Base-by-base conservation (phyloP, 768 basidiomycete species). In the Mycena latifolia region DNA sequence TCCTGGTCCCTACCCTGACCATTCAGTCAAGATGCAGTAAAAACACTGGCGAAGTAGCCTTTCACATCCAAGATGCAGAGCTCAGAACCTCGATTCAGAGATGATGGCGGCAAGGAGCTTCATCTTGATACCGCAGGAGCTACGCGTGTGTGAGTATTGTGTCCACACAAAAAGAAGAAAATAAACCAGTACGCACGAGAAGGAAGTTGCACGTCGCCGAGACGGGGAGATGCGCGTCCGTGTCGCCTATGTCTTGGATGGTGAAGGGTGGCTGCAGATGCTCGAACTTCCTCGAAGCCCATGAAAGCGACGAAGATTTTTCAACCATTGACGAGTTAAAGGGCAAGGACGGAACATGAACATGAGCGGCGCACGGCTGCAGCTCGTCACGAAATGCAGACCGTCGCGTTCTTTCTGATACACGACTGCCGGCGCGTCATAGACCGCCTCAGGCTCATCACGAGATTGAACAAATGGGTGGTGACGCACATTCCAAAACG, bases 351-450 rank as follows among this genome's bases (percentile, higher is more conserved):
- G 27, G 27, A 7, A 17, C 2, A 82, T 91, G 68, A 69, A 93
- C 89, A 96, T 82, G 31, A 98, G 79, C 0, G 95, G 96, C 0
- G 96, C 93, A 14, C 95, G 85, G 71, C 93, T 92, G 71, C 94
- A 96, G 66, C 93, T 94, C 14, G 97, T 98, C 18, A 95, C 97
- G 71, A 98, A 99, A n/a, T 93, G 86, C 62, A 98, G 81, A 0
- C 88, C 84, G 35, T 89, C 84, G 12, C 91, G 86, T 69, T 98
- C 89, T 50, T 92, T 90, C 63, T 94, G 89, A 63, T n/a, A n/a
- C n/a, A n/a, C n/a, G n/a, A n/a, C n/a, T n/a, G n/a, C n/a, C n/a
- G n/a, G n/a, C n/a, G n/a, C n/a, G n/a, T n/a, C n/a, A n/a, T n/a
- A n/a, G n/a, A n/a, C n/a, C n/a, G n/a, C n/a, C n/a, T n/a, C n/a